phyloP scores from a whole-genome alignment of 495 filamentous ascomycete genomes.

The Chaetomium cochliodes region DNA sequence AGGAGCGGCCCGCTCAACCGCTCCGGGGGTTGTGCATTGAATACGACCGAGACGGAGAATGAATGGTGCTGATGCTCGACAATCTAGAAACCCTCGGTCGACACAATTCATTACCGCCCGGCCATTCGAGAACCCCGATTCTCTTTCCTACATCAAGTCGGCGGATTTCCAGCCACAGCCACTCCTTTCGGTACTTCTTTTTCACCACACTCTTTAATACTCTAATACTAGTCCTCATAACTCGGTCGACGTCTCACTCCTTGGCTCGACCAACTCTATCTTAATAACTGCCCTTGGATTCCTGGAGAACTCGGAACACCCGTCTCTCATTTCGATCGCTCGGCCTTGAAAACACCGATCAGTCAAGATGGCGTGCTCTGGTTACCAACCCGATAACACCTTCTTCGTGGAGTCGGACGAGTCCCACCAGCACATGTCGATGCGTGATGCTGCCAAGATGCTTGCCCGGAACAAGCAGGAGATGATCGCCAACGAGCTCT shows the following conservation, averaged over 20 bases:
- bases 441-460: conserved; percentile 70
- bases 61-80: conserved; percentile 26
- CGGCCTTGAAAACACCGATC: conserved; percentile 18
- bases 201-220: conserved; percentile 57
- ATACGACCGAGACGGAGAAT: conserved; percentile 21
- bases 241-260: conserved; percentile 46
- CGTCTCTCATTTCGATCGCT: conserved; percentile 25
- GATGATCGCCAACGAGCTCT: conserved; percentile 83
- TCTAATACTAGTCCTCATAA: conserved; percentile 49
- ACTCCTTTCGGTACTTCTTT: conserved; percentile 48
- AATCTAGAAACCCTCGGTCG: conserved; percentile 32
- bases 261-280: conserved; percentile 40
- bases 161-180: conserved; percentile 47
- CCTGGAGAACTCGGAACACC: conserved; percentile 52
- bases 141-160: conserved; percentile 30
- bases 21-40: conserved; percentile 16
- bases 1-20: conserved; percentile 30
- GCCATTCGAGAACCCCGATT: conserved; percentile 39
- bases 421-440: conserved; percentile 49
- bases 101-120: conserved; percentile 41
- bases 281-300: conserved; percentile 39
- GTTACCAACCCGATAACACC: conserved; percentile 53
- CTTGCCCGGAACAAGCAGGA: conserved; percentile 75
- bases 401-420: conserved; percentile 89
- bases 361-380: conserved; percentile 70